These are phyloP conservation scores for Harringtonia lauricola DNA, from an alignment of 2,329 filamentous ascomycete genomes.

Conservation along the genomic window DNA sequence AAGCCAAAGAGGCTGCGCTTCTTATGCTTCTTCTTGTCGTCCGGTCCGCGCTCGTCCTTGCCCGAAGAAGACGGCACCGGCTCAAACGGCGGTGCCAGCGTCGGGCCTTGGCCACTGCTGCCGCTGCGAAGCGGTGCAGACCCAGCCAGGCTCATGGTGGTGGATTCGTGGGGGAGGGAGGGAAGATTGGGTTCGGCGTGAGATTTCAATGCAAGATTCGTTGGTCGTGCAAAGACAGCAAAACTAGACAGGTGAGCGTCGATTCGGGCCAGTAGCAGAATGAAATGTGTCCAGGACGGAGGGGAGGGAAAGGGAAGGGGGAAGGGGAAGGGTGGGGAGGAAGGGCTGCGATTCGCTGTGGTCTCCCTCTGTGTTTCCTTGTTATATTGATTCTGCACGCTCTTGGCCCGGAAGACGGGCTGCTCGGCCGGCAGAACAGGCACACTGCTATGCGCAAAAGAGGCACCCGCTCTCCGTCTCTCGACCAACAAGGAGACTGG, in stretches of 20 bases:
- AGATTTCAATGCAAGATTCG: neutral
- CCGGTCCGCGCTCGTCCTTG: slow-evolving; percentile 1
- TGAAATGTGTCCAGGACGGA: neutral
- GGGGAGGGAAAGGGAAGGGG: neutral
- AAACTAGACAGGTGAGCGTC: too few species aligned
- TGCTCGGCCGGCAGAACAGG: too few species aligned
- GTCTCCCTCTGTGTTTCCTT: too few species aligned
- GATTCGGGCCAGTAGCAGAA: neutral
- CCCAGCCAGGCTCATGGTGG: slow-evolving; percentile 9
- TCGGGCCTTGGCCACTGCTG: slow-evolving; percentile 6
- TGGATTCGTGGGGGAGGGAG: neutral
- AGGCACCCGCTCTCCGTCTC: too few species aligned
- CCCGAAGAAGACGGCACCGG: neutral
- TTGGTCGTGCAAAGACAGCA: too few species aligned
- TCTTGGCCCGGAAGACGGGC: too few species aligned
- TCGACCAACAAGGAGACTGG: too few species aligned
- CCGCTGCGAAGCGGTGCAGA: slow-evolving; percentile 7
- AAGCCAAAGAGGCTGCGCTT: slow-evolving; percentile 21
- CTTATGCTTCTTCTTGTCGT: slow-evolving; percentile 23
- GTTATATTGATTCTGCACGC: neutral
- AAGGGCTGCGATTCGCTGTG: neutral
- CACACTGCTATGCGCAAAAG: too few species aligned
- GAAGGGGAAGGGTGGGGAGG: neutral
- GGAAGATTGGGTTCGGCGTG: too few species aligned
- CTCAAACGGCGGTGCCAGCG: slow-evolving; percentile 12